Evolutionary conservation across 805 yeast genomes (phyloP).

Genomic region (Grigorovia transvaalensis): DNA sequence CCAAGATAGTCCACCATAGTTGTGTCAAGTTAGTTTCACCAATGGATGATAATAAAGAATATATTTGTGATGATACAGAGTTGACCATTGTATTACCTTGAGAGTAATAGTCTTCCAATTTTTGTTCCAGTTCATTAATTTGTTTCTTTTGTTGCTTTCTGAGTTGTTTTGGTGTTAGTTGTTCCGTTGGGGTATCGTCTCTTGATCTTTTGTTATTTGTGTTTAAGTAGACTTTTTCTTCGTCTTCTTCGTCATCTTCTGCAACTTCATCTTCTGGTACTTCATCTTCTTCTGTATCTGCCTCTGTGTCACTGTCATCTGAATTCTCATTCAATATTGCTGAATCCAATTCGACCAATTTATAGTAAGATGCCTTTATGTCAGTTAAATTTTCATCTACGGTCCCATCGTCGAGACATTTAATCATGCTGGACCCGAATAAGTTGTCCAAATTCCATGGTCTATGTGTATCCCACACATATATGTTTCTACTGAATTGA

Average conservation of each 20-base stretch:
- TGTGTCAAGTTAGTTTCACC: conserved; percentile 66
- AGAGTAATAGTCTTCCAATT: conserved; percentile 65
- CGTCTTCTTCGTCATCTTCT: conserved; percentile 26
- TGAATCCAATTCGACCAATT: conserved; percentile 35
- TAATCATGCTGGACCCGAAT: conserved; percentile 68
- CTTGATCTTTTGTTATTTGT: conserved; percentile 20
- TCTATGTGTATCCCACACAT: conserved; percentile 81
- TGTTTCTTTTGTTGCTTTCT: conserved; percentile 31
- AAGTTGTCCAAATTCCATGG: conserved; percentile 96
- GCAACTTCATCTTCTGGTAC: conserved; percentile 17
- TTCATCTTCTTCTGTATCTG: conserved; percentile 24
- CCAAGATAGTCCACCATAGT: conserved; percentile 83
- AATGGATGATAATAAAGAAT: conserved; percentile 65
- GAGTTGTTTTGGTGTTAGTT: neutral
- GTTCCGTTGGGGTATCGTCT: conserved; percentile 6
- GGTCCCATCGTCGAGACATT: conserved; percentile 81
- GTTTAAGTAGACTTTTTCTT: conserved; percentile 12
- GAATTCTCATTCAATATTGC: conserved; percentile 30
- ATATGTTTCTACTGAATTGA: conserved; percentile 47
- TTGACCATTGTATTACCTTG: conserved; percentile 73
- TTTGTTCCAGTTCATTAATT: conserved; percentile 39
- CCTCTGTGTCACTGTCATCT: conserved; percentile 27
- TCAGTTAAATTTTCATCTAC: conserved; percentile 46
- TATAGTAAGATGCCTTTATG: conserved; percentile 55
- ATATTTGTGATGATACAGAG: conserved; percentile 69